phyloP scores from a whole-genome alignment of 1,284 basidiomycete genomes.

The Ceratobasidium sp. region DNA sequence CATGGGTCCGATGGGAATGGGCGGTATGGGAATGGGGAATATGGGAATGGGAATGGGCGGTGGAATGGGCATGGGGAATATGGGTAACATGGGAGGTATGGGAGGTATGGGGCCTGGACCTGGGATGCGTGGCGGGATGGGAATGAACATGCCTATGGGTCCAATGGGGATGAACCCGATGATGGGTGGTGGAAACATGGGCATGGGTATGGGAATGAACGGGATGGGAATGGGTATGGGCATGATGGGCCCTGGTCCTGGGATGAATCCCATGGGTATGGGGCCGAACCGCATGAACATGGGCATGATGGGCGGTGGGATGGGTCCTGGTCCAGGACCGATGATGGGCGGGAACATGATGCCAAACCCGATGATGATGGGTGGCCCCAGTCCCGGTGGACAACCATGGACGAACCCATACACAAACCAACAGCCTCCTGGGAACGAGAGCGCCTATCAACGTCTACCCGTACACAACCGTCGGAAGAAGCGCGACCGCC shows the following conservation, averaged over 20 bases:
- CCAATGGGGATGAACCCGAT: slow-evolving; percentile 49
- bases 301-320: slow-evolving; percentile 31
- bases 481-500: slow-evolving; percentile 77
- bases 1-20: slow-evolving; percentile 11
- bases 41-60: slow-evolving; percentile 19
- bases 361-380: too few relatives aligned
- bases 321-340: slow-evolving; percentile 6
- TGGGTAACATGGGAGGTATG: slow-evolving; percentile 10
- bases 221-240: slow-evolving; percentile 16
- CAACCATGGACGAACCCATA: slow-evolving; percentile 51
- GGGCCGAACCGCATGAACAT: slow-evolving; percentile 28
- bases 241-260: slow-evolving; percentile 10
- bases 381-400: neutral
- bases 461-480: slow-evolving; percentile 78
- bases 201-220: slow-evolving; percentile 45
- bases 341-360: slow-evolving; percentile 28
- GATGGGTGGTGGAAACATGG: too few relatives aligned
- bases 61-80: slow-evolving; percentile 27
- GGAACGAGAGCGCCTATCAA: slow-evolving; percentile 82
- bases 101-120: neutral
- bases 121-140: neutral
- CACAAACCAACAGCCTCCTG: slow-evolving; percentile 65
- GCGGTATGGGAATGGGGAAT: slow-evolving; percentile 9
- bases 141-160: slow-evolving; percentile 27
- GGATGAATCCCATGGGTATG: slow-evolving; percentile 35